Conservation (phyloP, 2,329 filamentous ascomycete genomes). For the Xylariales sp. region DNA sequence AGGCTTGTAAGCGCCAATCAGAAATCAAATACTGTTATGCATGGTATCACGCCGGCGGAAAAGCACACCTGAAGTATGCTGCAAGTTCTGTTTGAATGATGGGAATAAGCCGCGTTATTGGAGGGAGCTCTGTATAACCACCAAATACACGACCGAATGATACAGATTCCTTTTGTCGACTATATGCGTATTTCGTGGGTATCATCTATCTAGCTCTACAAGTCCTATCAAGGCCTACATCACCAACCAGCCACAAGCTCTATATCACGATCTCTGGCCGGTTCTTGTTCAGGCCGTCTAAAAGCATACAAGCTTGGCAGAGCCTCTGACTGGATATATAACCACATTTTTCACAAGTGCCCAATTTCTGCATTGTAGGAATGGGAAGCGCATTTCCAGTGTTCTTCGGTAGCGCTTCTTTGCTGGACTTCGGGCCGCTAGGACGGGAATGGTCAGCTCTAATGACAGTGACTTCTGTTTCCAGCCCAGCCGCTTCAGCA, state of each 20-base stretch:
- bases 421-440: conserved; percentile 51
- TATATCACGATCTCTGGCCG: conserved; percentile 68
- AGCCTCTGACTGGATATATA: conserved; percentile 95
- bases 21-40: too few species aligned
- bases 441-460: conserved; percentile 51
- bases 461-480: conserved; percentile 71
- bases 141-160: conserved; percentile 40
- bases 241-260: conserved; percentile 31
- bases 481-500: conserved; percentile 67
- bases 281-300: conserved; percentile 91
- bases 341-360: conserved; percentile 86
- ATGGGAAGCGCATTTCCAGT: conserved; percentile 45
- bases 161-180: conserved; percentile 37
- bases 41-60: too few species aligned
- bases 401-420: conserved; percentile 46
- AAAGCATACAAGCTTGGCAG: conserved; percentile 91
- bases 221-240: conserved; percentile 15
- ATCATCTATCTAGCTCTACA: conserved; percentile 43
- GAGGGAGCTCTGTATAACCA: conserved; percentile 37
- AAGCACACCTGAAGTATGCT: too few species aligned
- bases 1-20: too few species aligned
- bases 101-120: too few species aligned
- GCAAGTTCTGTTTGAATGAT: too few species aligned
- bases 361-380: conserved; percentile 76
- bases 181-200: conserved; percentile 37